phyloP scores from a whole-genome alignment of 1,139 yeast species.

The Nakaseomyces nivariensis region DNA sequence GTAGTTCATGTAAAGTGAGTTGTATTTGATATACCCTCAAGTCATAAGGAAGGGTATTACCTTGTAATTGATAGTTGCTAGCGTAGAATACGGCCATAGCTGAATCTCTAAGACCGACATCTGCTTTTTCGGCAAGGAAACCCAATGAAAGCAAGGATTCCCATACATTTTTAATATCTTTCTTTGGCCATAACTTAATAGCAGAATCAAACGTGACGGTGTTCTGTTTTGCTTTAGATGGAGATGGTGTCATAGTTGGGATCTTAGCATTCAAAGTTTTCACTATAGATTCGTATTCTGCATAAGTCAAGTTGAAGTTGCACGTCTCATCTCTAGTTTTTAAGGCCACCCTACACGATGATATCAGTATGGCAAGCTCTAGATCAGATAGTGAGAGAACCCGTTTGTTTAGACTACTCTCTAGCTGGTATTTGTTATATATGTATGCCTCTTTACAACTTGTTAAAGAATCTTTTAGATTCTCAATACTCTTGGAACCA shows the following conservation, averaged over 20 bases:
- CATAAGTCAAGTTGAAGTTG: slow-evolving; percentile 68
- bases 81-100: slow-evolving; percentile 29
- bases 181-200: slow-evolving; percentile 41
- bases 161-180: slow-evolving; percentile 47
- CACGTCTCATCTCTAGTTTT: slow-evolving; percentile 45
- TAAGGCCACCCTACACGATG: slow-evolving; percentile 62
- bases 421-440: slow-evolving; percentile 24
- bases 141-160: slow-evolving; percentile 29
- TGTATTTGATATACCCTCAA: slow-evolving; percentile 24
- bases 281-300: slow-evolving; percentile 59
- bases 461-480: slow-evolving; percentile 12
- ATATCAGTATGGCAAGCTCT: slow-evolving; percentile 58
- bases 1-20: slow-evolving; percentile 25
- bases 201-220: slow-evolving; percentile 33
- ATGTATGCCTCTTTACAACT: slow-evolving; percentile 10
- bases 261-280: slow-evolving; percentile 39
- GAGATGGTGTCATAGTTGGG: slow-evolving; percentile 32
- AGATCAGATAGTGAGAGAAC: slow-evolving; percentile 49
- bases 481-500: slow-evolving; percentile 10
- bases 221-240: slow-evolving; percentile 18
- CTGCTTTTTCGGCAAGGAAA: slow-evolving; percentile 24
- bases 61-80: slow-evolving; percentile 27
- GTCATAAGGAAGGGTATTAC: slow-evolving; percentile 25
- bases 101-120: slow-evolving; percentile 25
- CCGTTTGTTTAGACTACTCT: slow-evolving; percentile 18